Base-by-base conservation (phyloP, 306 rosid genomes). In the Cicer yamashitae region DNA sequence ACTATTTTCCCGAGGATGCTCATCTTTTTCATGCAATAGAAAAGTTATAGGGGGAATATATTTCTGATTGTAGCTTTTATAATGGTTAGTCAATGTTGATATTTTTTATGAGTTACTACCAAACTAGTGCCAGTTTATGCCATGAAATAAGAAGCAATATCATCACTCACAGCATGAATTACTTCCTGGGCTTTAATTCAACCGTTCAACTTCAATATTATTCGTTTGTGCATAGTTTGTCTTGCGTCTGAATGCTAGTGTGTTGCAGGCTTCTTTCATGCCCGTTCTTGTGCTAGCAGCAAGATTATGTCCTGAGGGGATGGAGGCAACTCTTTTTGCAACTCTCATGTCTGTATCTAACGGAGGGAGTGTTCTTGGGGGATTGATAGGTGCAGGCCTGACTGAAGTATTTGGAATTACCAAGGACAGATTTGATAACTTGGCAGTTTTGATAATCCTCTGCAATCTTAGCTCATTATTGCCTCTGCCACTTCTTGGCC, bases 291-390 rank as follows among this genome's bases (percentile, higher is more conserved):
- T 94, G 78, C 87, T 94, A 57, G 96, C 98, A 17, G 98, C 98
- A 71, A 94, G 80, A 76, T 78, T 94, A 61, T 94, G 99, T 82
- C 99, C 97, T 0, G 99, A 94, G 87, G 99, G 99, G 69, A 88
- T 94, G 91, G 97, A 94, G 77, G 99, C 99, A 58, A 94, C 97
- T 11, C 96, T 92, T 62, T 94, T 94, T n/a, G 99, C 99, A 73
- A 94, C 99, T 80, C 96, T 94, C 13, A 94, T 94, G 99, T 94
- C 99, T 17, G 77, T 94, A 74, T 89, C 93, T 11, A 94, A 94
- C 18, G 99, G 93, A 41, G 99, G 97, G 64, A 90, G 96, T 39
- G 96, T 94, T 77, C 76, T 94, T 75, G 99, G 99, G 81, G 99
- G 97, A 20, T 82, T 92, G 81, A 78, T 94, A 37, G 99, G 99